Evolutionary conservation across 768 basidiomycete genomes (phyloP).

Genomic region (Lactarius psammicola): DNA sequence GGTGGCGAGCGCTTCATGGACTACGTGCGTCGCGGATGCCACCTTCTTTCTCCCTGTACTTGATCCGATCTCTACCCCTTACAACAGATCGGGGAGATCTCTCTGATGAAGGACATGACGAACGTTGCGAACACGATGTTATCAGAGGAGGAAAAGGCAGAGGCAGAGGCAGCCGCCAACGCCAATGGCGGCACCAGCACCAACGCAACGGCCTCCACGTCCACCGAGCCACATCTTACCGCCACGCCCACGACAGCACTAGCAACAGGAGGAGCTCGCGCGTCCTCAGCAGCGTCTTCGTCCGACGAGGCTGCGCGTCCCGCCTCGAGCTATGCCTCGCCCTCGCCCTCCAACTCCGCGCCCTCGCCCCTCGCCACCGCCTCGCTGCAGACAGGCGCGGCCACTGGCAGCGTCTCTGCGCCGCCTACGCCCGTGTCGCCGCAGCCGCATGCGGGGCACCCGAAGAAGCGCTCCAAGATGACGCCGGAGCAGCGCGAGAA

Average conservation of each 20-base stretch:
- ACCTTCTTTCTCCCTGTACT: constrained; percentile 12
- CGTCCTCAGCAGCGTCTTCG: neutral
- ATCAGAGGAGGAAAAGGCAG: constrained; percentile 89
- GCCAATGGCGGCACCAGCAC: constrained; percentile 30
- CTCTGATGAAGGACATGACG: constrained; percentile 92
- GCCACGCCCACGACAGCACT: neutral
- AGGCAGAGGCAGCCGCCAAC: constrained; percentile 41
- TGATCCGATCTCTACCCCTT: neutral
- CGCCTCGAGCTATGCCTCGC: neutral
- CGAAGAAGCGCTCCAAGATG: constrained; percentile 48
- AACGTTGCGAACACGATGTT: constrained; percentile 82
- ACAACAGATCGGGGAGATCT: constrained; percentile 96
- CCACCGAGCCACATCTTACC: constrained; percentile 3
- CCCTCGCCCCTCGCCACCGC: neutral
- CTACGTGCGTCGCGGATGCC: constrained; percentile 57
- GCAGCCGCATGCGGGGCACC: no score
- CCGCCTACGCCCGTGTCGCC: constrained; percentile 21
- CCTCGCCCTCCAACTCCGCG: no score
- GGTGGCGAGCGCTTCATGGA: constrained; percentile 90
- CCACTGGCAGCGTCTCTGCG: constrained; percentile 24
- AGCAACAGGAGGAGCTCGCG: constrained; percentile 7
- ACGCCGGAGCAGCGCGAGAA: constrained; percentile 85
- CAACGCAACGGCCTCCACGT: constrained; percentile 24
- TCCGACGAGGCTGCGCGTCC: constrained; percentile 2
- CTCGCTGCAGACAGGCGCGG: neutral